phyloP scores from a whole-genome alignment of 257 asterid species.

The Penstemon newberryi region DNA sequence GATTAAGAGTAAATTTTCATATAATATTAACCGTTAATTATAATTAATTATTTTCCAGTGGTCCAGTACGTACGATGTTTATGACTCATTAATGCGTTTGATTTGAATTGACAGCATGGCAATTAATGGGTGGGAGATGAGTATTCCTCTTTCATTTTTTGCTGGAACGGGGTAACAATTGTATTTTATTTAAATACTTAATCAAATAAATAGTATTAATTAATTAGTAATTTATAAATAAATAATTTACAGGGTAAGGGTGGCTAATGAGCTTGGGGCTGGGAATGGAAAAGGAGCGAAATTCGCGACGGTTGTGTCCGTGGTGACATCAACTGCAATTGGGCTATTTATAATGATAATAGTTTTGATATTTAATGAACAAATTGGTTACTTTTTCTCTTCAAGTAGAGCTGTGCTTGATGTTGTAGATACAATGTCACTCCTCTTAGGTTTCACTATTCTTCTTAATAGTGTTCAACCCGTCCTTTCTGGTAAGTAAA shows the following conservation, averaged over 20 bases:
- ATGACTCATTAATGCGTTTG: neutral
- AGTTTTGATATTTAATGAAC: conserved; percentile 39
- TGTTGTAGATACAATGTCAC: conserved; percentile 42
- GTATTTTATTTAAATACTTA: neutral
- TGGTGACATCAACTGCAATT: conserved; percentile 42
- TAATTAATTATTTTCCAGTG: too few species aligned
- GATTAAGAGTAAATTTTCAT: too few species aligned
- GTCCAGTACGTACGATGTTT: too few species aligned
- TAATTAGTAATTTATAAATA: too few species aligned
- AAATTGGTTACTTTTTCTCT: conserved; percentile 47
- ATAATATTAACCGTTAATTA: too few species aligned
- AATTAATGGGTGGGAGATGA: conserved; percentile 62
- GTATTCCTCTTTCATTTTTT: conserved; percentile 53
- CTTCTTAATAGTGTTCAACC: conserved; percentile 63
- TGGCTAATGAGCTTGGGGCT: conserved; percentile 54
- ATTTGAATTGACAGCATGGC: conserved; percentile 40
- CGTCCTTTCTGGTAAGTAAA: conserved; percentile 51
- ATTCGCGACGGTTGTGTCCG: conserved; percentile 54
- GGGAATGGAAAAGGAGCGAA: conserved; percentile 62
- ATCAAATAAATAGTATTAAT: neutral
- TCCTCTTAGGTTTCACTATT: conserved; percentile 53
- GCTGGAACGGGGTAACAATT: conserved; percentile 48
- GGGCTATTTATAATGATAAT: conserved; percentile 49
- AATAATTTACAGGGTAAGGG: conserved; percentile 34
- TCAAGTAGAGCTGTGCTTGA: conserved; percentile 44